Evolutionary conservation across 768 basidiomycete genomes (phyloP).

Genomic region (Collybiopsis luxurians): DNA sequence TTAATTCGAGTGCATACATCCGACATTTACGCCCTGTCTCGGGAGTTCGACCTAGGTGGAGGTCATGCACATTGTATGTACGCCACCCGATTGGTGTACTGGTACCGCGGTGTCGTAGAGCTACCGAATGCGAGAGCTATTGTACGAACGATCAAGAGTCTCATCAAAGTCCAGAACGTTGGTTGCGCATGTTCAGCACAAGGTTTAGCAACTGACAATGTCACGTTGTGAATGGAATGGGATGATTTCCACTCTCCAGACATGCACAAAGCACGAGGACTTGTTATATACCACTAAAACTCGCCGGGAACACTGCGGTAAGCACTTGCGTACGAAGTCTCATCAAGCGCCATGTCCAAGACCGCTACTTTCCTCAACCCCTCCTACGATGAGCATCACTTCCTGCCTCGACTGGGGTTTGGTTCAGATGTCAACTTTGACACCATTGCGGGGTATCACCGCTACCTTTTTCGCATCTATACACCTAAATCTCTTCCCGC

Average conservation of each 20-base stretch:
- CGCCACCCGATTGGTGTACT: too few relatives aligned
- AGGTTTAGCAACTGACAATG: not conserved
- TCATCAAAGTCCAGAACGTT: not conserved
- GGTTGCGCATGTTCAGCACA: not conserved
- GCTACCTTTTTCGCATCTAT: constrained; percentile 78
- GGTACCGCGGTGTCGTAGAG: too few relatives aligned
- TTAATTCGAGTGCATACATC: too few relatives aligned
- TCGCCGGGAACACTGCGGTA: not conserved
- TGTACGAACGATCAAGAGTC: too few relatives aligned
- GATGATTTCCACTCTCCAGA: not conserved
- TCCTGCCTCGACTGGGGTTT: constrained; percentile 68
- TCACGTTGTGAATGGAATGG: not conserved
- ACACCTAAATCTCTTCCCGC: constrained; percentile 64
- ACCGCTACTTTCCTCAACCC: not conserved
- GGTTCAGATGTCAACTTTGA: constrained; percentile 61
- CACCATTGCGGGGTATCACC: constrained; percentile 58
- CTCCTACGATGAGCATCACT: constrained; percentile 2
- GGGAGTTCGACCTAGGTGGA: too few relatives aligned
- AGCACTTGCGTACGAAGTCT: not conserved
- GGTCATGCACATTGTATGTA: too few relatives aligned
- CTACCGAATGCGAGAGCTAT: too few relatives aligned
- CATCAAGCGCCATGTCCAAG: not conserved
- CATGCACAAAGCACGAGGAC: constrained; percentile 9
- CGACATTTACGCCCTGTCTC: too few relatives aligned
- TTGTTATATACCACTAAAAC: not conserved